phyloP scores from a whole-genome alignment of 345 rosid species.

The Arabis alpina region DNA sequence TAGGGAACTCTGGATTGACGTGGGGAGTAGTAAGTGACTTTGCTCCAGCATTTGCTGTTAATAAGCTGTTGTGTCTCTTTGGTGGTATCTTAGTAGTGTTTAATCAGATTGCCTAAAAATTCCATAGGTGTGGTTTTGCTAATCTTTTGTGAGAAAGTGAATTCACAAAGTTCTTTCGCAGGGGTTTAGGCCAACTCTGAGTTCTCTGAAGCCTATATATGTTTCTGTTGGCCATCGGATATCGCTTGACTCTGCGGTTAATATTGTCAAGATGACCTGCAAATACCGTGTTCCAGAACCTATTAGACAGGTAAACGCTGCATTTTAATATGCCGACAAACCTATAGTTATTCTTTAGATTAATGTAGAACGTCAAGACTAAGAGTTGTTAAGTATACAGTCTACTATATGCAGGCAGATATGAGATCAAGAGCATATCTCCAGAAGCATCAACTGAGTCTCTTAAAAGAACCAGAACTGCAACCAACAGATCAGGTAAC shows the following conservation, averaged over 20 bases:
- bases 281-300: constrained; percentile 90
- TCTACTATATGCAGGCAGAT: constrained; percentile 62
- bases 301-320: constrained; percentile 68
- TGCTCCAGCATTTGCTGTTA: constrained; percentile 7
- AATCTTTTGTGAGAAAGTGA: constrained; percentile 16
- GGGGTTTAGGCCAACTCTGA: constrained; percentile 68
- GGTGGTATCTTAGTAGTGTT: background rate
- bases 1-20: constrained; percentile 67
- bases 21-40: constrained; percentile 77
- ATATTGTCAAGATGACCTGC: constrained; percentile 71
- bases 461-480: constrained; percentile 26
- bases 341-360: background rate
- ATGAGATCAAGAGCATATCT: constrained; percentile 72
- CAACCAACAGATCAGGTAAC: constrained; percentile 13
- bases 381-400: background rate
- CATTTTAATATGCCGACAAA: constrained; percentile 19
- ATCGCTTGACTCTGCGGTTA: constrained; percentile 68
- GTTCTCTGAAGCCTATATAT: constrained; percentile 71
- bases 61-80: background rate
- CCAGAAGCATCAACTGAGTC: constrained; percentile 48
- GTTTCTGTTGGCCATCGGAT: constrained; percentile 81
- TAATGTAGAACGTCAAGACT: constrained; percentile 3
- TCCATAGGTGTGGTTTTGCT: constrained; percentile 3
- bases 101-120: background rate
- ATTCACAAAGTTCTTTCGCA: constrained; percentile 31